Base-by-base conservation (phyloP, 179 eudicot genomes). In the Nepenthes alata region DNA sequence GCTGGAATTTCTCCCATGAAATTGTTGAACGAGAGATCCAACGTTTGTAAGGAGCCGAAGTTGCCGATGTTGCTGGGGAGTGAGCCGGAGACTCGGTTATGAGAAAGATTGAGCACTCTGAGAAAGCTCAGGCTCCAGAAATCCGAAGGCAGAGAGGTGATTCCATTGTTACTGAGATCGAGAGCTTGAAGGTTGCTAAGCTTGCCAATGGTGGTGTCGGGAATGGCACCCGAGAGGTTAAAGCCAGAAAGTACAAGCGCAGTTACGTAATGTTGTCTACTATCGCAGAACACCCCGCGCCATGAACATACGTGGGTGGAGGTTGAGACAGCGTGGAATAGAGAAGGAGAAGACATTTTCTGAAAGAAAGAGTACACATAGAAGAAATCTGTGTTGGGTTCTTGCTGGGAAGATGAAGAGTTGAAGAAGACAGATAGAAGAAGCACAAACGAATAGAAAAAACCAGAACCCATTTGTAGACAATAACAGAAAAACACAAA, bases 171-270 rank as follows among this genome's bases (percentile, higher is more conserved):
- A 69, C 85, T 83, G 10, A 80, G 72, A 70, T 83, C 88, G 63
- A 83, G 61, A 58, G 53, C 58, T 66, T 76, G 58, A 59, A 83
- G 76, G 54, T 76, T 76, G 57, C 4, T 63, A 61, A 83, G 82
- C 47, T 83, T 83, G 59, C 83, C 85, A 72, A 83, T 80, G 55
- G 88, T 74, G 71, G 58, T 76, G 11, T 83, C 88, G 52, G 88
- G 88, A 52, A 83, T 76, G 5, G 68, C 53, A 65, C 88, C 88
- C 60, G 76, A 76, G 57, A 83, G 58, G 11, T 83, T 81, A 53
- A 78, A 60, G 39, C 74, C 74, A 65, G 85, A 74, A 70, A 68
- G 70, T 34, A 64, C 69, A 15, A 83, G 57, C 60, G 66, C 62
- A 13, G 74, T 51, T 8, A 78, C 78, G 70, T 70, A 59, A 49